A percentile compares a stretch with the other conserved stretches of the same genome.
Evolutionary conservation across 2,329 filamentous ascomycete species (phyloP).

Genomic region (Hansfordia pulvinata): DNA sequence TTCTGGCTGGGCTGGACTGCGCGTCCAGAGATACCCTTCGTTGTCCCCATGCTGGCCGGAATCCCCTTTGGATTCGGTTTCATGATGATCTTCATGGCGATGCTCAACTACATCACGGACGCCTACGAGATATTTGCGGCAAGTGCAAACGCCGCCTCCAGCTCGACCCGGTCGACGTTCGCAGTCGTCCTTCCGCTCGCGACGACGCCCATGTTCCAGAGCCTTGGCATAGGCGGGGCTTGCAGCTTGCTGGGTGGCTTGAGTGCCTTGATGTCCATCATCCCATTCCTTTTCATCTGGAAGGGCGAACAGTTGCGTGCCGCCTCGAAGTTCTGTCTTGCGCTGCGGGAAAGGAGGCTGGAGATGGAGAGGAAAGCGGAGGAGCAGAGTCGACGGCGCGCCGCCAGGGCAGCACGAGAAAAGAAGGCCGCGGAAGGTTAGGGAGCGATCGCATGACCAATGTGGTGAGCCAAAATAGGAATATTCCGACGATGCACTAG

Average conservation of each 20-base stretch:
- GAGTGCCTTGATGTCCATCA: slow-evolving; percentile 32
- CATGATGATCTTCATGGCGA: slow-evolving; percentile 47
- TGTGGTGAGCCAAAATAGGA: no score
- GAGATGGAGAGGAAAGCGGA: slow-evolving; percentile 27
- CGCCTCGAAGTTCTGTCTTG: slow-evolving; percentile 47
- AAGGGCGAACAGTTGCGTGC: slow-evolving; percentile 39
- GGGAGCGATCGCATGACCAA: no score
- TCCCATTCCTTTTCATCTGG: slow-evolving; percentile 40
- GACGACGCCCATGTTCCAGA: slow-evolving; percentile 32
- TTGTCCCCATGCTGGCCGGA: slow-evolving; percentile 44
- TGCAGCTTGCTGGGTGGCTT: slow-evolving; percentile 37
- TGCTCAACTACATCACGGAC: slow-evolving; percentile 52
- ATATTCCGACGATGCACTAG: no score
- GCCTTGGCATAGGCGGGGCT: slow-evolving; percentile 32
- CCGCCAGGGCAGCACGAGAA: no score
- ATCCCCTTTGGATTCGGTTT: slow-evolving; percentile 49
- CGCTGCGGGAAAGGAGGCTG: slow-evolving; percentile 35
- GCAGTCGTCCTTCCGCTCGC: slow-evolving; percentile 44
- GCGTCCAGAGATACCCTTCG: slow-evolving; percentile 30
- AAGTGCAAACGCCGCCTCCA: slow-evolving; percentile 37
- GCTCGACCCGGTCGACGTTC: slow-evolving; percentile 31
- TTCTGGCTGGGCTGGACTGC: slow-evolving; percentile 53
- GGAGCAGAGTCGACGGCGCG: no score
- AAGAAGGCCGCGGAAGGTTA: no score
- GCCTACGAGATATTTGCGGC: slow-evolving; percentile 54